A percentile compares a stretch with the other conserved stretches of the same genome.
Conservation (phyloP, 495 filamentous ascomycete genomes). For the Penicillium waksmanii region DNA sequence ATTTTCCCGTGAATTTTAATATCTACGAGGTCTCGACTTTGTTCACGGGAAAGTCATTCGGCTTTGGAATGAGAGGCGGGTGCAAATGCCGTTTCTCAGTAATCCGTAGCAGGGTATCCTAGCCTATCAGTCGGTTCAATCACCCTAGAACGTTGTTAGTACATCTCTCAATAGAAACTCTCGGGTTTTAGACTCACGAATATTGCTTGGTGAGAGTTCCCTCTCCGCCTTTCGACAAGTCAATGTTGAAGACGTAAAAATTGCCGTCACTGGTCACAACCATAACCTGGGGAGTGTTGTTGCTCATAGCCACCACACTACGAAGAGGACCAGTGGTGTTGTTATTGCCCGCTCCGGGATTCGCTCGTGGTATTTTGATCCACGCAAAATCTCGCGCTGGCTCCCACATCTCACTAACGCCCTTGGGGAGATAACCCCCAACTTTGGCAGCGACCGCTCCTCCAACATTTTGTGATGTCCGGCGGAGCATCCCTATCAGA, state of each 20-base stretch:
- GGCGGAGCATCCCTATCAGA: slow-evolving; percentile 86
- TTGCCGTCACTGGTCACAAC: slow-evolving; percentile 94
- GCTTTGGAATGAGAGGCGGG: background rate
- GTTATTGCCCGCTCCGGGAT: slow-evolving; percentile 40
- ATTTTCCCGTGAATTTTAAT: too few relatives aligned
- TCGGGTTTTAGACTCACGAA: slow-evolving; percentile 58
- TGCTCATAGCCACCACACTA: slow-evolving; percentile 96
- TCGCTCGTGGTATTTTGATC: slow-evolving; percentile 82
- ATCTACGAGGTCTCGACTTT: background rate
- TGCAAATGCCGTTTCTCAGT: slow-evolving; percentile 26
- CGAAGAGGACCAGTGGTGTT: slow-evolving; percentile 55
- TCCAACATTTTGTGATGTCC: slow-evolving; percentile 96
- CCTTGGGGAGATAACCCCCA: slow-evolving; percentile 86
- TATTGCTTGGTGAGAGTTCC: slow-evolving; percentile 88
- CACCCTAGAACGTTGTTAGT: slow-evolving; percentile 38
- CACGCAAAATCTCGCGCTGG: slow-evolving; percentile 93
- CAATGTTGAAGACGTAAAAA: slow-evolving; percentile 93
- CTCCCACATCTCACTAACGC: slow-evolving; percentile 97
- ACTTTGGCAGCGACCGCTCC: slow-evolving; percentile 85
- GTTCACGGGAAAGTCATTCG: background rate
- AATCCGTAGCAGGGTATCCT: slow-evolving; percentile 52
- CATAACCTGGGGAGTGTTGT: slow-evolving; percentile 92
- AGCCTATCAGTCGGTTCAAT: slow-evolving; percentile 57
- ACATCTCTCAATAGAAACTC: too few relatives aligned
- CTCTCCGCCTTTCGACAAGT: slow-evolving; percentile 95